phyloP scores from a whole-genome alignment of 2,329 filamentous ascomycete genomes.

The Paramyrothecium roridum region DNA sequence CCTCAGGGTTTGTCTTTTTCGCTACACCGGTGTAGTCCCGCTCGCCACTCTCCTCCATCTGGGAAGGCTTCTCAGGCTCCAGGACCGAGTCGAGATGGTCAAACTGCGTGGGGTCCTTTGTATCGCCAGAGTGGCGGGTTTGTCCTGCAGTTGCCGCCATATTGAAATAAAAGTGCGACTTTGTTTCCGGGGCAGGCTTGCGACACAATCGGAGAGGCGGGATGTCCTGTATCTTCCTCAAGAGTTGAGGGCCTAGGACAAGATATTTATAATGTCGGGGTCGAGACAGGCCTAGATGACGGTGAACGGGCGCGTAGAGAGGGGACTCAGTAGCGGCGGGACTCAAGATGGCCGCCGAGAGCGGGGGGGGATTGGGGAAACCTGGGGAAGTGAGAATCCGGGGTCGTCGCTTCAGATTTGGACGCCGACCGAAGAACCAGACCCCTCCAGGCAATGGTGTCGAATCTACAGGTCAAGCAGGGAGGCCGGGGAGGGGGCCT shows the following conservation, averaged over 20 bases:
- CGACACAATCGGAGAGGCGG: too few relatives aligned
- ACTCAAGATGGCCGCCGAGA: neutral
- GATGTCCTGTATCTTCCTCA: too few relatives aligned
- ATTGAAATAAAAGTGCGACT: neutral
- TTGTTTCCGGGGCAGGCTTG: too few relatives aligned
- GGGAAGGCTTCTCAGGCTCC: conserved; percentile 10
- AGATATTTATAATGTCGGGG: neutral
- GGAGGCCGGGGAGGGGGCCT: too few relatives aligned
- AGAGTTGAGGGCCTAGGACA: neutral
- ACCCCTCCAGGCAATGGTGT: too few relatives aligned
- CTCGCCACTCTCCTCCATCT: conserved; percentile 6
- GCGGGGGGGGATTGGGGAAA: neutral
- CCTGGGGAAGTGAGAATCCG: neutral
- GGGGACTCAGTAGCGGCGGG: neutral
- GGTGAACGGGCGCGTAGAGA: neutral
- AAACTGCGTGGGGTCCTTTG: neutral
- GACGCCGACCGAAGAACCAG: neutral
- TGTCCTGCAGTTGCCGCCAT: neutral
- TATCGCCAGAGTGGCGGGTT: neutral
- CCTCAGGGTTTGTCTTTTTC: conserved; percentile 34
- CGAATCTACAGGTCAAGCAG: too few relatives aligned
- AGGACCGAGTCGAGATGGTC: neutral
- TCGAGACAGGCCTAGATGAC: neutral
- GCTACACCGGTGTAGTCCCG: conserved; percentile 34
- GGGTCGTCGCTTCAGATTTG: neutral